Percentiles rank a stretch among this genome's conserved stretches.
Conservation (phyloP, 2,329 filamentous ascomycete genomes). For the Chrysoporthe puriensis region DNA sequence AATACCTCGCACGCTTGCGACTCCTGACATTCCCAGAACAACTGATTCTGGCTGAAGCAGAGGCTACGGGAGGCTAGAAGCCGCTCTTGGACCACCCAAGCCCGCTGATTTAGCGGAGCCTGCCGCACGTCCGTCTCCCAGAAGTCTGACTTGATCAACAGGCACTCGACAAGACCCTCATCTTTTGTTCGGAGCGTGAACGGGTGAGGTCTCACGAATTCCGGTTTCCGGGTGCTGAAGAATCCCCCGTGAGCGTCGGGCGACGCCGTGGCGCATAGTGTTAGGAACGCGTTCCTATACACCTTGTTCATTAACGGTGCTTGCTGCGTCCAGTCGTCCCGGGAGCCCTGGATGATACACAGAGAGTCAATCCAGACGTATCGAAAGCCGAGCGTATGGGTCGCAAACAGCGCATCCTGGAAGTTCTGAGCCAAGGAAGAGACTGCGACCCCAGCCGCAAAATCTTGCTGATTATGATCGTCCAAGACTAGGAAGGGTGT, state of each 20-base stretch:
- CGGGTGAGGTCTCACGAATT: not conserved
- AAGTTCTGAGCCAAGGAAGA: constrained; percentile 26
- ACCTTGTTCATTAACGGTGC: constrained; percentile 36
- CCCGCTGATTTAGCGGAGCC: constrained; percentile 14
- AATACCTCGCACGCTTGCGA: constrained; percentile 22
- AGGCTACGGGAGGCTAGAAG: constrained; percentile 20
- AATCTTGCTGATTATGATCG: not conserved
- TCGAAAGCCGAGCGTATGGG: constrained; percentile 24
- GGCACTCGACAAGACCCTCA: not conserved
- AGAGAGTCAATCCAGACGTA: no score
- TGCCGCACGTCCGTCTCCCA: constrained; percentile 19
- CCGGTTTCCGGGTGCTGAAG: constrained; percentile 8
- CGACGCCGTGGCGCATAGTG: constrained; percentile 10
- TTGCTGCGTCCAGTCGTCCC: constrained; percentile 32
- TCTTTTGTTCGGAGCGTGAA: not conserved
- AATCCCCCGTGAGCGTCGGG: constrained; percentile 18
- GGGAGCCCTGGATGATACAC: constrained; percentile 30
- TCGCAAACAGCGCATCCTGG: constrained; percentile 28
- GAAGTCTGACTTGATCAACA: constrained; percentile 17
- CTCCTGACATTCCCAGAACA: constrained; percentile 26
- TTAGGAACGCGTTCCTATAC: constrained; percentile 30
- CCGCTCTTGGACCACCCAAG: constrained; percentile 27
- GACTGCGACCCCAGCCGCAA: not conserved
- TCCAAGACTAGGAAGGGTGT: constrained; percentile 15
- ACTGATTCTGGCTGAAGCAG: constrained; percentile 15